Conservation (phyloP, 148 eudicot species). For the Drosera capensis region DNA sequence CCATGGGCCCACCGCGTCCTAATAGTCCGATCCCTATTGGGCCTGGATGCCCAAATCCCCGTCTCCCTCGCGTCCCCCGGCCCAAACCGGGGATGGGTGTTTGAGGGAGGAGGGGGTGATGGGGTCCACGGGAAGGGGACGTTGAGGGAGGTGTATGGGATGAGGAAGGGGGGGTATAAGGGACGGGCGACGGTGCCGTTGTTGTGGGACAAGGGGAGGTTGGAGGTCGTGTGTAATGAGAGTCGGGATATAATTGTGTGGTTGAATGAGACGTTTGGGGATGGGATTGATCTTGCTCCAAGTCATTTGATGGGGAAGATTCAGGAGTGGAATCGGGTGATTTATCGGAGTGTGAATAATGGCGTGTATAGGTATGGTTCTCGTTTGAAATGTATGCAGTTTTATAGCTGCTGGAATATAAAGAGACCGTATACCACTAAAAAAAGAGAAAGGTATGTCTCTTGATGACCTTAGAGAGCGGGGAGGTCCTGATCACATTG, state of each 20-base stretch:
- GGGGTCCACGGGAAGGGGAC: conserved; percentile 49
- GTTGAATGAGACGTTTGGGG: no score
- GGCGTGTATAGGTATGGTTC: conserved; percentile 70
- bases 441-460: no score
- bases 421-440: no score
- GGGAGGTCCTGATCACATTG: no score
- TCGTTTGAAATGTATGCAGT: background rate
- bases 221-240: conserved; percentile 81
- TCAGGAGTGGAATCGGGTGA: conserved; percentile 50
- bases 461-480: no score
- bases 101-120: no score
- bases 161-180: conserved; percentile 47
- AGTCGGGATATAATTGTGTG: conserved; percentile 76
- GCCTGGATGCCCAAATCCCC: conserved; percentile 41
- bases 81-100: no score
- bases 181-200: conserved; percentile 89
- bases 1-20: conserved; percentile 99
- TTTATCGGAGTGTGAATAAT: conserved; percentile 75
- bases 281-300: conserved; percentile 68
- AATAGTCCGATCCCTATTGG: conserved; percentile 68
- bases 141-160: conserved; percentile 60
- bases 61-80: conserved; percentile 64
- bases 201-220: conserved; percentile 62
- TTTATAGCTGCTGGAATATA: background rate
- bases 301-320: conserved; percentile 31